These are phyloP conservation scores for Pythium chondricola DNA, from an alignment of 352 stramenopile genomes.

Conservation along the genomic window DNA sequence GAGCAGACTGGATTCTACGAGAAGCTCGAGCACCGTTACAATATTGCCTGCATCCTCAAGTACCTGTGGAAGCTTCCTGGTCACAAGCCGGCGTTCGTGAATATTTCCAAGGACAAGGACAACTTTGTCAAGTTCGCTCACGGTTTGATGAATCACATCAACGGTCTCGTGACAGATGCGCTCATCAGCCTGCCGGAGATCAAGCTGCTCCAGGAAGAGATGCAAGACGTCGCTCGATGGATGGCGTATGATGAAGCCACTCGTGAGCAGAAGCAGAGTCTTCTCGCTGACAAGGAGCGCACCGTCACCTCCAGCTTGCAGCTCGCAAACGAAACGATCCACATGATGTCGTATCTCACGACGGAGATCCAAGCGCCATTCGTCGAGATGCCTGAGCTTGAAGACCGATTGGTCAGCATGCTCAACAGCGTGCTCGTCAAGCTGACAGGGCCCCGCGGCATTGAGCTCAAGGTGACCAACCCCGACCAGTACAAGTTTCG, in stretches of 20 bases:
- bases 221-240: slow-evolving; percentile 69
- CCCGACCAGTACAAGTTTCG: slow-evolving; percentile 98
- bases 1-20: slow-evolving; percentile 98
- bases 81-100: slow-evolving; percentile 92
- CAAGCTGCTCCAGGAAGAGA: slow-evolving; percentile 90
- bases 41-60: slow-evolving; percentile 96
- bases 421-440: slow-evolving; percentile 95
- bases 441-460: slow-evolving; percentile 87
- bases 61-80: slow-evolving; percentile 94
- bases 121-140: slow-evolving; percentile 98
- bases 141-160: slow-evolving; percentile 99
- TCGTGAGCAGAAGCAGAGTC: slow-evolving; percentile 82
- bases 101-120: slow-evolving; percentile 89
- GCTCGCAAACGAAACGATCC: slow-evolving; percentile 96
- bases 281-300: slow-evolving; percentile 86
- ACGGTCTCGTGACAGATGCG: slow-evolving; percentile 92
- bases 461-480: slow-evolving; percentile 97
- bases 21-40: slow-evolving; percentile 94
- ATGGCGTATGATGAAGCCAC: slow-evolving; percentile 87
- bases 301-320: slow-evolving; percentile 91
- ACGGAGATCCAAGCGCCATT: slow-evolving; percentile 94
- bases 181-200: slow-evolving; percentile 96
- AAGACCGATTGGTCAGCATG: slow-evolving; percentile 94
- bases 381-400: slow-evolving; percentile 89
- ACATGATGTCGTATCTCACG: slow-evolving; percentile 97